Base-by-base conservation (phyloP, 2,329 filamentous ascomycete genomes). In the Graphilbum fragrans region DNA sequence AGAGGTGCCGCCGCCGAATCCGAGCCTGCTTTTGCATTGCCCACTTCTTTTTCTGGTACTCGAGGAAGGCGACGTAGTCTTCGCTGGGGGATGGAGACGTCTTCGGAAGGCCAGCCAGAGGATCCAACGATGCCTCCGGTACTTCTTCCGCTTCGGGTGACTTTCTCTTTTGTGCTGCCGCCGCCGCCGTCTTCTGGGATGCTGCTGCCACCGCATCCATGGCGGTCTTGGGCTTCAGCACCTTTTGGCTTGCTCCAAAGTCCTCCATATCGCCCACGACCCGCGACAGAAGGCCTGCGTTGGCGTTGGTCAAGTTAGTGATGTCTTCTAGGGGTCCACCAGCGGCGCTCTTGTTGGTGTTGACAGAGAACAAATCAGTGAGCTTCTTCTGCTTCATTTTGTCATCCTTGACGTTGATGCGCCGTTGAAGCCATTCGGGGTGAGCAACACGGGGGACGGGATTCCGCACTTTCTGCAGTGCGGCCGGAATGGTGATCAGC, bases 31-130 rank as follows among this genome's bases (percentile, higher is more conserved):
- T 94, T 58, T 99, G 92, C 31, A 96, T 82, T 65, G 90, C 95
- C 92, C 92, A 99, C 61, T 98, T 98, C 64, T 88, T 78, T 62
- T 99, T 99, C 58, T 98, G 92, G 54, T 96, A 96, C 54, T 82
- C 73, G 41, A 99, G 60, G 67, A 94, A 98, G 0, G 77, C 86
- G 17, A 77, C 66, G 51, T 99, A 99, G 59, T 98, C 82, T 38
- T 92, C 78, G 0, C 79, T 84, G 18, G 92, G 83, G 20, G 74
- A 75, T 2, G 92, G 90, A 82, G 94, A 93, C 34, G 76, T 72
- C 46, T 82, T 76, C 0, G 92, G 92, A 14, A 98, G 69, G 20
- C 76, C 76, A 22, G 86, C 80, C 59, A 86, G 93, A 0, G 87
- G 87, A 55, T 96, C 85, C 0, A 72, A 62, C 3, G 73, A 76